A percentile compares a stretch with the other conserved stretches of the same genome.
These are phyloP conservation scores for Desmodesmus armatus DNA, from an alignment of 139 green algal species.

Conservation along the genomic window DNA sequence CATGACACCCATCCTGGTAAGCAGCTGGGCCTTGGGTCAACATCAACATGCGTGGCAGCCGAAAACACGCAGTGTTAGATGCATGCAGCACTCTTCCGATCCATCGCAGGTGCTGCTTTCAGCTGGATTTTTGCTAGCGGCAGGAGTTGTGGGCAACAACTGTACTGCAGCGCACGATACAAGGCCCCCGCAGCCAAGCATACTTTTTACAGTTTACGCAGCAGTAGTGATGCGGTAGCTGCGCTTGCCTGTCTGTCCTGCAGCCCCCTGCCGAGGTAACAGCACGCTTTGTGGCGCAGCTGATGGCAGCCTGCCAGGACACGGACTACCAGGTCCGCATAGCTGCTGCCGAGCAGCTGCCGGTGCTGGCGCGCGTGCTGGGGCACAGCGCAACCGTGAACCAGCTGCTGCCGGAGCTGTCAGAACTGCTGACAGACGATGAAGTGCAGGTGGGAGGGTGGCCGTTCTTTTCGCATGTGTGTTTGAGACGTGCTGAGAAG, in stretches of 20 bases:
- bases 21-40: not conserved
- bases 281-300: conserved; percentile 7
- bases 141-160: too few relatives aligned
- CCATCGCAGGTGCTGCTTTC: too few relatives aligned
- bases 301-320: conserved; percentile 37
- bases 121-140: too few relatives aligned
- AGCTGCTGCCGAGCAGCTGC: conserved; percentile 39
- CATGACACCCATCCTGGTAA: conserved; percentile 32
- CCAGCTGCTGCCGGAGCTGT: conserved; percentile 59
- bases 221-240: too few relatives aligned
- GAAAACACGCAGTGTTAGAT: too few relatives aligned
- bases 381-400: not conserved
- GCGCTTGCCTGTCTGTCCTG: not conserved
- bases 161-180: too few relatives aligned
- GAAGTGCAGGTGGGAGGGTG: conserved; percentile 52
- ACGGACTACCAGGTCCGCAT: conserved; percentile 49
- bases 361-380: conserved; percentile 22
- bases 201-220: too few relatives aligned
- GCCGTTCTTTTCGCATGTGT: too few relatives aligned
- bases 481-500: too few relatives aligned
- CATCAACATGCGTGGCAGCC: too few relatives aligned
- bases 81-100: too few relatives aligned
- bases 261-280: conserved; percentile 16
- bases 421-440: conserved; percentile 69
- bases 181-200: too few relatives aligned